Evolutionary conservation across 306 rosid species (phyloP).

Genomic region (Ziziphus jujuba): DNA sequence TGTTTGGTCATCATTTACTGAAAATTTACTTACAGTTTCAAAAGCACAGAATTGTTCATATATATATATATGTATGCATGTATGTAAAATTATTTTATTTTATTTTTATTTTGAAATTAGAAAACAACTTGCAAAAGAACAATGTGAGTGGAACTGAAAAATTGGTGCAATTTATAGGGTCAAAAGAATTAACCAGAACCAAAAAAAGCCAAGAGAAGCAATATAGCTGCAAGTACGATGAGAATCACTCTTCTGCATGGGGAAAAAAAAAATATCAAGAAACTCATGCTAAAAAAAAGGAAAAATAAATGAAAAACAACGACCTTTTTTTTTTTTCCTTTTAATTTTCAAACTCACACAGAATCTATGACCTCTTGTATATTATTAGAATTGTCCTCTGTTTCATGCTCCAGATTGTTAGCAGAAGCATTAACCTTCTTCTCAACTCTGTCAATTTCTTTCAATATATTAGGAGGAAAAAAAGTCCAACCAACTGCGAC

Average conservation of each 20-base stretch:
- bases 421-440: slow-evolving; percentile 55
- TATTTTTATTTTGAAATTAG: too few relatives aligned
- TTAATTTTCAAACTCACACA: slow-evolving; percentile 48
- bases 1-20: too few relatives aligned
- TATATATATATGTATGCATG: too few relatives aligned
- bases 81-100: too few relatives aligned
- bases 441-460: slow-evolving; percentile 50
- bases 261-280: neutral
- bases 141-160: neutral
- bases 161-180: neutral
- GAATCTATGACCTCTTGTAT: slow-evolving; percentile 53
- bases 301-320: neutral
- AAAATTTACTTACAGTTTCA: slow-evolving; percentile 1
- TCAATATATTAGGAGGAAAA: slow-evolving; percentile 53
- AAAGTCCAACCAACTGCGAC: slow-evolving; percentile 52
- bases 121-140: slow-evolving; percentile 27
- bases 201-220: slow-evolving; percentile 67
- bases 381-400: slow-evolving; percentile 49
- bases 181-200: slow-evolving; percentile 59
- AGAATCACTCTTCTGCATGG: slow-evolving; percentile 68
- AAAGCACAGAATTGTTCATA: too few relatives aligned
- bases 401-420: slow-evolving; percentile 41
- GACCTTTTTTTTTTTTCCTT: too few relatives aligned
- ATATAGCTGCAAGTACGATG: slow-evolving; percentile 58
- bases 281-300: neutral